phyloP scores from a whole-genome alignment of 2,329 filamentous ascomycete genomes.

The Ophiostoma sp. region DNA sequence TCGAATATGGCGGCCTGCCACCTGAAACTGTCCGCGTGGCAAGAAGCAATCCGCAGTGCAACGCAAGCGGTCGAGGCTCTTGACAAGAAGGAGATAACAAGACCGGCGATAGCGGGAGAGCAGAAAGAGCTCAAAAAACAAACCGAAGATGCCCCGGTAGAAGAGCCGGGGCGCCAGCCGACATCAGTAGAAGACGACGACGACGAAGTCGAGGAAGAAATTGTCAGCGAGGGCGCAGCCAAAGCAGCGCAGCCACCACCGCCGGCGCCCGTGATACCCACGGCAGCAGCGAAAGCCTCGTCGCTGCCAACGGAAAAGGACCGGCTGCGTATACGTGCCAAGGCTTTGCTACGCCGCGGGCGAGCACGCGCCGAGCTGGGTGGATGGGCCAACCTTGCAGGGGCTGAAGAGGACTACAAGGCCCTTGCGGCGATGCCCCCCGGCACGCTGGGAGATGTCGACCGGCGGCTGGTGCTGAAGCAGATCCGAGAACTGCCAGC shows the following conservation, averaged over 20 bases:
- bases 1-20: constrained; percentile 89
- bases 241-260: constrained; percentile 38
- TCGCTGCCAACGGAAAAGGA: constrained; percentile 44
- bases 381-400: constrained; percentile 74
- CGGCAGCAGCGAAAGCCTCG: constrained; percentile 19
- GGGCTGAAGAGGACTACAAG: constrained; percentile 76
- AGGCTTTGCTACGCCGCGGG: constrained; percentile 74
- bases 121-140: constrained; percentile 42
- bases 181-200: constrained; percentile 43
- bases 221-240: constrained; percentile 54
- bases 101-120: constrained; percentile 29
- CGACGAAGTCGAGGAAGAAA: constrained; percentile 49
- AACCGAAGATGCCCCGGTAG: not conserved
- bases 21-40: constrained; percentile 79
- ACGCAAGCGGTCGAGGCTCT: constrained; percentile 67
- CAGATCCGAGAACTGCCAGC: constrained; percentile 63
- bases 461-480: constrained; percentile 60
- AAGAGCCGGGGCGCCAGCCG: no score
- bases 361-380: constrained; percentile 64
- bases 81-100: constrained; percentile 53
- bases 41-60: constrained; percentile 69
- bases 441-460: constrained; percentile 54
- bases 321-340: constrained; percentile 70
- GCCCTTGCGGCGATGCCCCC: constrained; percentile 42
- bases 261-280: constrained; percentile 18